Percentiles rank a stretch among this genome's conserved stretches.
Evolutionary conservation across 2,329 filamentous ascomycete species (phyloP).

Genomic region (Furcasterigmium sp.): DNA sequence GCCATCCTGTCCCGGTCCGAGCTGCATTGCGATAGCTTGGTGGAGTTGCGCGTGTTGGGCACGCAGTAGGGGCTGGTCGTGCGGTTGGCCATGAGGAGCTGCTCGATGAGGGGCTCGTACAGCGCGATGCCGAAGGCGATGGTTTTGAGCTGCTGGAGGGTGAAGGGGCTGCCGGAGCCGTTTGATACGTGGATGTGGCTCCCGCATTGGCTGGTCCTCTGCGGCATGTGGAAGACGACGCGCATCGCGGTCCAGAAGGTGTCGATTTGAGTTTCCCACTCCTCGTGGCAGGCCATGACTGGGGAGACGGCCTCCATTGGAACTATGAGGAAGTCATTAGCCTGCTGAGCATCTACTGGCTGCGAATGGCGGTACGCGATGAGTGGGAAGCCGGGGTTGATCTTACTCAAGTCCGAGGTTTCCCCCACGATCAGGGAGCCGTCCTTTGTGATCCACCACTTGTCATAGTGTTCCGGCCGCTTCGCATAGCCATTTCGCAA

Average conservation of each 20-base stretch:
- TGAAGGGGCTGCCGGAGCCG: conserved; percentile 25
- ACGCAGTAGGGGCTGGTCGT: not conserved
- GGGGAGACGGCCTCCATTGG: conserved; percentile 37
- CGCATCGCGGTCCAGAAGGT: conserved; percentile 36
- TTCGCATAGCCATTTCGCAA: conserved; percentile 29
- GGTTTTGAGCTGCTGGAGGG: conserved; percentile 25
- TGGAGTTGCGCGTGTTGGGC: not conserved
- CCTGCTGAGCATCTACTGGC: no score
- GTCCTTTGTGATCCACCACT: conserved; percentile 35
- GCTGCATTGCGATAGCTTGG: no score
- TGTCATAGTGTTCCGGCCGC: conserved; percentile 34
- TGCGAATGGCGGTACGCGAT: no score
- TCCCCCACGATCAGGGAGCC: conserved; percentile 30
- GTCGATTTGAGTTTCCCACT: not conserved
- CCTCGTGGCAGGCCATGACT: conserved; percentile 18
- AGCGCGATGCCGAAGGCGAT: conserved; percentile 29
- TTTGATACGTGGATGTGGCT: conserved; percentile 35
- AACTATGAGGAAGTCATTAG: conserved; percentile 17
- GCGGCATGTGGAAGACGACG: conserved; percentile 29
- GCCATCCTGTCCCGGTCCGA: no score
- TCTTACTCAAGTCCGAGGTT: no score
- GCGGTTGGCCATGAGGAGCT: not conserved
- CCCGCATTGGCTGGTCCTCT: conserved; percentile 28
- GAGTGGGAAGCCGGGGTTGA: no score
- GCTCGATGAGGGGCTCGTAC: conserved; percentile 27